Percentiles rank a stretch among this genome's conserved stretches.
phyloP scores from a whole-genome alignment of 192 early-diverging fungal genomes.

The Geranomyces michiganensis region DNA sequence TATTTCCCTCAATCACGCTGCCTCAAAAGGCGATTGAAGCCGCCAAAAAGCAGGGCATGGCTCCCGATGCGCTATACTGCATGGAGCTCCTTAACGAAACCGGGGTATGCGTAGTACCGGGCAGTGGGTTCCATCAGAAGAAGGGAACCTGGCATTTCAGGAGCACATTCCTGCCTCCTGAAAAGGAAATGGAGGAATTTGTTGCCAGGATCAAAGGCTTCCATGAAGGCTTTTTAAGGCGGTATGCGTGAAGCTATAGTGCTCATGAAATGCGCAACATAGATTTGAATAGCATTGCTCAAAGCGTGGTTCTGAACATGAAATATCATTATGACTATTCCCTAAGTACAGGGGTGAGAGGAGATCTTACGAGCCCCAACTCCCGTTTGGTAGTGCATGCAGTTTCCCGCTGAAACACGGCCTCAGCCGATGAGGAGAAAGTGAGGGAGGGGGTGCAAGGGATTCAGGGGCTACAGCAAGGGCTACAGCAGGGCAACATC shows the following conservation, averaged over 20 bases:
- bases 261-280: no score
- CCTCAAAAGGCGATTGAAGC: constrained; percentile 77
- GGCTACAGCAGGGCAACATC: no score
- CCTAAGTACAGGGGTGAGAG: no score
- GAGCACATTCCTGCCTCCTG: constrained; percentile 93
- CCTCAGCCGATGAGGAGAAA: no score
- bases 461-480: no score
- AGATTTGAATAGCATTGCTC: no score
- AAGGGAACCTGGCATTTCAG: constrained; percentile 93
- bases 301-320: no score
- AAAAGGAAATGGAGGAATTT: constrained; percentile 90
- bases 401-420: no score
- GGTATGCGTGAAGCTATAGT: not conserved
- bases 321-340: no score
- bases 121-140: constrained; percentile 90
- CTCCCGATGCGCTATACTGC: constrained; percentile 89
- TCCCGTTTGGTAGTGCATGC: no score
- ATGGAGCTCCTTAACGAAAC: constrained; percentile 90
- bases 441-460: no score
- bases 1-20: constrained; percentile 83
- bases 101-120: constrained; percentile 95
- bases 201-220: constrained; percentile 75
- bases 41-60: constrained; percentile 68
- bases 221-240: constrained; percentile 78
- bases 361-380: no score